A percentile compares a stretch with the other conserved stretches of the same genome.
Evolutionary conservation across 371 early-diverging fungal species (phyloP).

Genomic region (Mucor plumbeus): DNA sequence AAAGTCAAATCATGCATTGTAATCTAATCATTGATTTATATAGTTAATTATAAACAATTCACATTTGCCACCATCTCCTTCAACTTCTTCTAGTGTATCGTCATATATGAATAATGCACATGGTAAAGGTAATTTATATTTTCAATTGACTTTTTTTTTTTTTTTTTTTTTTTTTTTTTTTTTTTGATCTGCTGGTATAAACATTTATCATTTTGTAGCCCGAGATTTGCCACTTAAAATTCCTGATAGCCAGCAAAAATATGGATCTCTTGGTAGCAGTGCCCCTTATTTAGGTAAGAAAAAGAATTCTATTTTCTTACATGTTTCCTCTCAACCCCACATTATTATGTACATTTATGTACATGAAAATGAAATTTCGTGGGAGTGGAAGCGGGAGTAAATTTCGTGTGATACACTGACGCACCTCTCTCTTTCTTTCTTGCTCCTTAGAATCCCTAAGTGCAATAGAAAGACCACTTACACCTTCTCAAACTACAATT

Average conservation of each 20-base stretch:
- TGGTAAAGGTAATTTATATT: neutral
- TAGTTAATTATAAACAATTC: neutral
- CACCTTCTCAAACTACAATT: constrained; percentile 19
- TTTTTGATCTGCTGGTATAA: constrained; percentile 2
- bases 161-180: too few species aligned
- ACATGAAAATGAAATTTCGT: neutral
- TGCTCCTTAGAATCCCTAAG: neutral
- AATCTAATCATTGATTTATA: constrained; percentile 2
- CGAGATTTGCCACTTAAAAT: constrained; percentile 10
- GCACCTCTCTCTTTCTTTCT: neutral
- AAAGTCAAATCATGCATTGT: neutral
- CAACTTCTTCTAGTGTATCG: neutral
- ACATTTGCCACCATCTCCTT: constrained; percentile 15
- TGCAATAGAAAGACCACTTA: neutral
- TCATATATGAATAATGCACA: neutral
- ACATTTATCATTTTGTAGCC: neutral
- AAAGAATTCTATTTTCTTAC: neutral
- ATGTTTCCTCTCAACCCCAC: neutral
- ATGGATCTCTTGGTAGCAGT: constrained; percentile 14
- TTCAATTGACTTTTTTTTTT: neutral
- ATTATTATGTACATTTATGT: neutral
- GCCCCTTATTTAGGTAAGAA: constrained; percentile 16
- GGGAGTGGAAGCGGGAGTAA: neutral
- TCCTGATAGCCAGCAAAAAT: neutral
- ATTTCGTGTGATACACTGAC: neutral